Evolutionary conservation across 106 monocot species (phyloP).

Genomic region (Cymbidium sinense): DNA sequence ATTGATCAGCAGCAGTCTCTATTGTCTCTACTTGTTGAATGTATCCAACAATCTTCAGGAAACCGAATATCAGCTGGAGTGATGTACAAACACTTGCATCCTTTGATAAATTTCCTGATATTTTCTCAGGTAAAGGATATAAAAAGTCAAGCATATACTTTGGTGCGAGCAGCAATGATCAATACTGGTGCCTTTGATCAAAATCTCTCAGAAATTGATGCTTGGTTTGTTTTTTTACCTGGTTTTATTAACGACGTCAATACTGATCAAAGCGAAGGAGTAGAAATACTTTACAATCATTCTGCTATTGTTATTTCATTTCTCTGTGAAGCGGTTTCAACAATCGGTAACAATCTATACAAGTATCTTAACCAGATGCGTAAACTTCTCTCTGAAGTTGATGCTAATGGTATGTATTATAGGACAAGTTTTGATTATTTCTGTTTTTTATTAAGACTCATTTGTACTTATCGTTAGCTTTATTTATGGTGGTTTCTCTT

Average conservation of each 20-base stretch:
- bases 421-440: not conserved
- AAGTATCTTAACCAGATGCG: slow-evolving; percentile 67
- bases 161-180: slow-evolving; percentile 70
- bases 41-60: slow-evolving; percentile 26
- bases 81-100: slow-evolving; percentile 77
- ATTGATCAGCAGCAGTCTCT: slow-evolving; percentile 48
- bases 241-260: slow-evolving; percentile 23
- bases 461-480: not conserved
- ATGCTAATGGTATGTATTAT: slow-evolving; percentile 29
- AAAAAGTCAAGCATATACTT: slow-evolving; percentile 44
- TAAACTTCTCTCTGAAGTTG: slow-evolving; percentile 27
- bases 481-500: not conserved
- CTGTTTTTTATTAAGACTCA: not conserved
- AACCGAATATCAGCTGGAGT: slow-evolving; percentile 15
- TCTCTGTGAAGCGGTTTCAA: slow-evolving; percentile 87
- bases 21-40: slow-evolving; percentile 72
- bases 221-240: slow-evolving; percentile 74
- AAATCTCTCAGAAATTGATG: slow-evolving; percentile 76
- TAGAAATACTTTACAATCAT: slow-evolving; percentile 10
- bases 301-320: slow-evolving; percentile 61
- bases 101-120: slow-evolving; percentile 46
- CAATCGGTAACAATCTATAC: slow-evolving; percentile 80
- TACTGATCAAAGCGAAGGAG: slow-evolving; percentile 13
- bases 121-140: slow-evolving; percentile 36
- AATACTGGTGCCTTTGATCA: slow-evolving; percentile 93